Conservation (phyloP, 2,329 filamentous ascomycete genomes). For the Coniochaeta prunicola region DNA sequence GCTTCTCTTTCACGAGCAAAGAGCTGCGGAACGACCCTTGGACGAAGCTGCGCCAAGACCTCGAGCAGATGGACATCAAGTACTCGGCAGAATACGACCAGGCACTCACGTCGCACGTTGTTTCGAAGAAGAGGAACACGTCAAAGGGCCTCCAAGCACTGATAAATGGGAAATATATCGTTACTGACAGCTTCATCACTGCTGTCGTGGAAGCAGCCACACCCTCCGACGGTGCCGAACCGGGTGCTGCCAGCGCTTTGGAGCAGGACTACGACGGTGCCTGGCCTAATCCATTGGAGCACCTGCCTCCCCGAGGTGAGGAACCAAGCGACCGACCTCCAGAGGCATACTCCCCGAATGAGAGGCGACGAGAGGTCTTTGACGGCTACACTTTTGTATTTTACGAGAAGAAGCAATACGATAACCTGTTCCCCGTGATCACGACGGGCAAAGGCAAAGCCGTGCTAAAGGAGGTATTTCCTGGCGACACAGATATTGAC, state of each 20-base stretch:
- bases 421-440: constrained; percentile 67
- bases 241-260: constrained; percentile 46
- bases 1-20: constrained; percentile 68
- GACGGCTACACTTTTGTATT: constrained; percentile 87
- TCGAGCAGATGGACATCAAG: constrained; percentile 88
- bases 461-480: constrained; percentile 53
- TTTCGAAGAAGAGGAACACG: constrained; percentile 85
- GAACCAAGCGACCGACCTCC: constrained; percentile 65
- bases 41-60: constrained; percentile 49
- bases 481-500: constrained; percentile 58
- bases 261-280: constrained; percentile 71
- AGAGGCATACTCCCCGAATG: constrained; percentile 66
- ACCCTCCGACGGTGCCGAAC: constrained; percentile 35
- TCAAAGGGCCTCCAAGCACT: constrained; percentile 81
- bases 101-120: constrained; percentile 73
- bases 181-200: constrained; percentile 66
- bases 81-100: constrained; percentile 65
- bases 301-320: constrained; percentile 66
- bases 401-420: constrained; percentile 66
- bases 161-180: constrained; percentile 72
- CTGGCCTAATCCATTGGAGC: constrained; percentile 70
- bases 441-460: constrained; percentile 79
- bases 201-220: constrained; percentile 58
- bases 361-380: constrained; percentile 63
- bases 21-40: constrained; percentile 63